Evolutionary conservation across 2,329 filamentous ascomycete species (phyloP).

Genomic region (Ustulina deusta): DNA sequence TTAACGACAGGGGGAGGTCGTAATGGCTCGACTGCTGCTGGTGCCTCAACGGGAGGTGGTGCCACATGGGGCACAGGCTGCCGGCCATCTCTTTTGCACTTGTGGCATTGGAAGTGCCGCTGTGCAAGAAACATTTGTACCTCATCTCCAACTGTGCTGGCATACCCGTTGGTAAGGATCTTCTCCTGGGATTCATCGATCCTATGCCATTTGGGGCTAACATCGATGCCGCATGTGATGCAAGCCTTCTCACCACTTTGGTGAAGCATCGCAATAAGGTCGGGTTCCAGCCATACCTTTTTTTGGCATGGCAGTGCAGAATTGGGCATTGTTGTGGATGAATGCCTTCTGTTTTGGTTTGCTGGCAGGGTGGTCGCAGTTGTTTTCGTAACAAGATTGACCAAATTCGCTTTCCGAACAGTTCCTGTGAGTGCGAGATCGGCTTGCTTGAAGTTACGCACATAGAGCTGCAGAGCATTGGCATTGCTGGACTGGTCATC

Average conservation of each 20-base stretch:
- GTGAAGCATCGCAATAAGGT: constrained; percentile 44
- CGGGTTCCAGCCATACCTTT: constrained; percentile 47
- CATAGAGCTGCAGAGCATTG: constrained; percentile 87
- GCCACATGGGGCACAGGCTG: constrained; percentile 55
- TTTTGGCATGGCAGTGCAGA: constrained; percentile 41
- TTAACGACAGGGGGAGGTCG: constrained; percentile 46
- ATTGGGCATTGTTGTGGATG: constrained; percentile 60
- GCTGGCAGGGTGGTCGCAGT: constrained; percentile 56
- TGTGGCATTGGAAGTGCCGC: constrained; percentile 78
- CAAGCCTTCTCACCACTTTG: constrained; percentile 67
- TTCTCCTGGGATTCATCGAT: constrained; percentile 65
- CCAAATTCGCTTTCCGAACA: constrained; percentile 88
- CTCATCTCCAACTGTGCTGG: constrained; percentile 64
- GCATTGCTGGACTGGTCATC: constrained; percentile 43
- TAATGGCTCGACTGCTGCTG: constrained; percentile 46
- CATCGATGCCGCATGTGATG: constrained; percentile 74
- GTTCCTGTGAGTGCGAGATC: constrained; percentile 91
- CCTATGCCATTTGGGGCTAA: constrained; percentile 80
- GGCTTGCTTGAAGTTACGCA: constrained; percentile 92
- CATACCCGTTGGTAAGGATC: constrained; percentile 64
- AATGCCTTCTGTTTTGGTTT: constrained; percentile 65
- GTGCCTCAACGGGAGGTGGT: constrained; percentile 46
- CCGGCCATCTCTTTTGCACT: constrained; percentile 71
- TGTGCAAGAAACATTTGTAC: constrained; percentile 70
- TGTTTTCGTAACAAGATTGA: constrained; percentile 72